Evolutionary conservation across 805 yeast genomes (phyloP), one percentile per base, ranked within the genome.

Genomic region (Candida montana): DNA sequence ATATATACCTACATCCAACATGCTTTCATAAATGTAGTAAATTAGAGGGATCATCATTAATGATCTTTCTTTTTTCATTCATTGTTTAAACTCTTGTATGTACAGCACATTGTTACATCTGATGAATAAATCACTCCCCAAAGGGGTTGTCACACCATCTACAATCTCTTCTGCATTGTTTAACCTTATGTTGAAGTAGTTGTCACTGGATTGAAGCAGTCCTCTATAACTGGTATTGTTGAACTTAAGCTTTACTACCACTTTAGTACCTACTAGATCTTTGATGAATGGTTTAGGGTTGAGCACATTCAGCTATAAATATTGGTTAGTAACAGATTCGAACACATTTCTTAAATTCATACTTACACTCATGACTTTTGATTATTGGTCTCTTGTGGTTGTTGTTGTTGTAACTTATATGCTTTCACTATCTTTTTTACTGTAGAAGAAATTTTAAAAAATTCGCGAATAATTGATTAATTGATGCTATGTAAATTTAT

Each of bases 281-380:
- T 81, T 81, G 35, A 93, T 69, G 52, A 81, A 93, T n/a, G 96
- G 96, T 58, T 85, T 89, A 13, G 97, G 97, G 55, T 88, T 87
- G 18, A 83, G 69, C 15, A 95, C 93, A 31, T 66, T 65, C 42
- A 71, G 65, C 47, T 44, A 15, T n/a, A n/a, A n/a, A n/a, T n/a
- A n/a, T n/a, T n/a, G n/a, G n/a, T n/a, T n/a, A n/a, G n/a, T n/a
- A n/a, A n/a, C n/a, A n/a, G n/a, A n/a, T n/a, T n/a, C n/a, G n/a
- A n/a, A n/a, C n/a, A n/a, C n/a, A n/a, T n/a, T n/a, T n/a, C n/a
- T n/a, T n/a, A n/a, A n/a, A n/a, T n/a, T n/a, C n/a, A n/a, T n/a
- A n/a, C n/a, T n/a, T n/a, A n/a, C n/a, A n/a, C n/a, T n/a, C n/a
- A n/a, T n/a, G n/a, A n/a, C n/a, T n/a, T n/a, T n/a, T n/a, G n/a